Evolutionary conservation across 1,139 yeast genomes (phyloP), one percentile per base, ranked within the genome.

Genomic region (Pneumocystis sp.): DNA sequence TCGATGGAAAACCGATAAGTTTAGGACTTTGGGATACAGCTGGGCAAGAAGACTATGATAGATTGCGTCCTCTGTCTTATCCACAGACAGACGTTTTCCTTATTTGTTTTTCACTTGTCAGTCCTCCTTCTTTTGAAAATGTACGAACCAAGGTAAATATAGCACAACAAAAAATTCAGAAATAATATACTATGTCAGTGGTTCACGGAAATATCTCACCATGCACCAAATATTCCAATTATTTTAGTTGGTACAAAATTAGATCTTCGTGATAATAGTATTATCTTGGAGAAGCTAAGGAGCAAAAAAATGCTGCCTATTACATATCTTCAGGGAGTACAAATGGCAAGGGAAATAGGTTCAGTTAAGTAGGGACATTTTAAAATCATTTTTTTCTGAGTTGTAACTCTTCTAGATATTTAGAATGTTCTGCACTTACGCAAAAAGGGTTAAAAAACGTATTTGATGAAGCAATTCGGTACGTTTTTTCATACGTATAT

Each of bases 11-110:
- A 72, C 86, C 87, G 65, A 85, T 88, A 56, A 69, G 67, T 57
- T 79, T 90, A 64, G 96, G 95, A 34, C 80, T 90, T 65, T 90
- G 96, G 96, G 97, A 90, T 81, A 90, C 97, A n/a, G 97, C 97
- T 8, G 97, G 97, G 39, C 97, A 90, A 76, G 87, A 88, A 73
- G 97, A 90, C 75, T 90, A 90, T 75, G 96, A 90, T 75, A 81
- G 96, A 69, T 80, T 90, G 73, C 82, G 97, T 76, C 97, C 97
- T 4, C 79, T 90, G 69, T 87, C 95, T 25, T 90, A 90, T 73
- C 96, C 96, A 1, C 96, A 90, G 73, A 89, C 97, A 0, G 96
- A 89, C 72, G 87, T 90, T 61, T 90, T 90, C 73, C 77, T 90
- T 67, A 84, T 89, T 69, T 90, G 97, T 76, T 90, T 90, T 76